Conservation (phyloP, 768 basidiomycete species). For the Pleurotus sapidus region DNA sequence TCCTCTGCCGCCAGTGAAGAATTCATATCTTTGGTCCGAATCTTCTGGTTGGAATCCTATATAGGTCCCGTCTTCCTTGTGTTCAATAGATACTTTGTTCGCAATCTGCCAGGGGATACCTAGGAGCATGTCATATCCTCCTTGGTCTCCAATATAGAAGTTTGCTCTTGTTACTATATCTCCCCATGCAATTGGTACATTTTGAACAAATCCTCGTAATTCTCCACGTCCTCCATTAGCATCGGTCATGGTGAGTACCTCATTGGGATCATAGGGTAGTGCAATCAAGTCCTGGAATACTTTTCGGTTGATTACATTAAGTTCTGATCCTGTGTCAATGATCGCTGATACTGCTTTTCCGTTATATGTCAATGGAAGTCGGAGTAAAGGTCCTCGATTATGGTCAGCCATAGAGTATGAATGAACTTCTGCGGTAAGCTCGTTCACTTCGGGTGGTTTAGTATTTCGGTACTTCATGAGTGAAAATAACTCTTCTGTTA, state of each 20-base stretch:
- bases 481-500: not conserved
- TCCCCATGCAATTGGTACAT: conserved; percentile 20
- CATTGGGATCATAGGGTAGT: conserved; percentile 12
- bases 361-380: conserved; percentile 10
- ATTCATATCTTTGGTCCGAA: not conserved
- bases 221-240: conserved; percentile 23
- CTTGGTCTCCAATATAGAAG: conserved; percentile 18
- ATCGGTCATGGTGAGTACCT: conserved; percentile 17
- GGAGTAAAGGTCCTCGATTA: conserved; percentile 6
- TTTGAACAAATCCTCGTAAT: conserved; percentile 16
- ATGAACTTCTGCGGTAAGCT: no score
- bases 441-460: no score
- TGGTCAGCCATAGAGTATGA: not conserved
- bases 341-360: conserved; percentile 14
- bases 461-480: not conserved
- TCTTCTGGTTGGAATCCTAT: conserved; percentile 13
- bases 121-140: conserved; percentile 16
- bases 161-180: conserved; percentile 14
- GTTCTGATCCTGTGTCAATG: conserved; percentile 24
- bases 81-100: conserved; percentile 22
- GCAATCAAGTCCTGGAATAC: conserved; percentile 7
- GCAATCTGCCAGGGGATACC: conserved; percentile 22
- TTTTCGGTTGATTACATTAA: conserved; percentile 17
- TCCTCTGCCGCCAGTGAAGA: not conserved
- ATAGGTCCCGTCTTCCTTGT: conserved; percentile 21